These are phyloP conservation scores for Cutaneotrichosporon curvatum DNA, from an alignment of 1,284 basidiomycete species.

Conservation along the genomic window DNA sequence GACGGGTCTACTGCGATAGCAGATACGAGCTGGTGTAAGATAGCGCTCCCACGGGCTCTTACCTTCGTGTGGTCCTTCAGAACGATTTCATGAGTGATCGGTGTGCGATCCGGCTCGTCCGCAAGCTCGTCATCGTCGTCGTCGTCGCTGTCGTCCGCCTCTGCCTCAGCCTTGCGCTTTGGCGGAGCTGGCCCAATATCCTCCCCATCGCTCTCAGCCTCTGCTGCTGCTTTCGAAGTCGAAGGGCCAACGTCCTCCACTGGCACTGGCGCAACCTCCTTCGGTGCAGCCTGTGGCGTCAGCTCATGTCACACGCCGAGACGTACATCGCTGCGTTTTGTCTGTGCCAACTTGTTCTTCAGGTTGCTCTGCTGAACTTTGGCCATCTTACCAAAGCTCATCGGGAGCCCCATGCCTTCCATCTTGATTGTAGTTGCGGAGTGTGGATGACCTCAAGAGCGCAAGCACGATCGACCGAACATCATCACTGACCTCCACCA, in stretches of 20 bases:
- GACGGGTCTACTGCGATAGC: constrained; percentile 86
- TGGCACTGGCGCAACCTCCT: background rate
- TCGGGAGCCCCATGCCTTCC: constrained; percentile 44
- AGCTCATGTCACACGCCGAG: background rate
- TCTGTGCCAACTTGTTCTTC: constrained; percentile 39
- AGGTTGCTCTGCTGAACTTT: constrained; percentile 27
- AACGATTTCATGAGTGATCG: constrained; percentile 64
- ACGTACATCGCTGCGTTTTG: constrained; percentile 32
- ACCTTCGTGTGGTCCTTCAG: constrained; percentile 88
- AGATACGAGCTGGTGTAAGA: constrained; percentile 60
- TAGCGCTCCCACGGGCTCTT: background rate
- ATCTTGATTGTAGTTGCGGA: constrained; percentile 16
- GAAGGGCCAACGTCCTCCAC: too few relatives aligned
- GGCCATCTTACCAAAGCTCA: constrained; percentile 48
- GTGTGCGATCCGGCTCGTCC: constrained; percentile 42
- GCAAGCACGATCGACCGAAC: background rate
- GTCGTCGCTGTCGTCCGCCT: constrained; percentile 15
- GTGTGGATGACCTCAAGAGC: too few relatives aligned
- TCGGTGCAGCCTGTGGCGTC: background rate
- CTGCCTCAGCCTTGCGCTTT: constrained; percentile 31
- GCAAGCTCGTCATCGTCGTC: constrained; percentile 27
- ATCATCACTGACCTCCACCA: background rate
- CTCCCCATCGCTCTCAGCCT: constrained; percentile 20
- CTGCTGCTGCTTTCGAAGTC: constrained; percentile 3
- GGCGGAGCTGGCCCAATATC: constrained; percentile 33